Evolutionary conservation across 305 asterid species (phyloP).

Genomic region (Caryopteris hybrid): DNA sequence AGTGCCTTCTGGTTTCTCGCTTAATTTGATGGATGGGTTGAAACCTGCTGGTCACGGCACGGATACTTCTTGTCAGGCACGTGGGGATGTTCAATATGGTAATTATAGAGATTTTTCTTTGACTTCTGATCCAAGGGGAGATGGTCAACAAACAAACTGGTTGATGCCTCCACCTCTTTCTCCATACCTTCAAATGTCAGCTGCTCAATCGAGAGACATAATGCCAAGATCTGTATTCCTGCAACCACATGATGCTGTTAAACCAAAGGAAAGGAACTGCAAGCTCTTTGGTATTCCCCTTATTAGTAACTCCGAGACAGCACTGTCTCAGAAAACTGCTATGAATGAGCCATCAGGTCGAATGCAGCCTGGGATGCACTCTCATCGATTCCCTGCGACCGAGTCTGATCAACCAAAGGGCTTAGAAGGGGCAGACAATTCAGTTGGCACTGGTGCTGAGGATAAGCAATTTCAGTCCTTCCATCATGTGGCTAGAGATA

Average conservation of each 20-base stretch:
- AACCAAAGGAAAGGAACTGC: constrained; percentile 65
- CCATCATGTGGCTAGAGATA: constrained; percentile 34
- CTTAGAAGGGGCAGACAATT: constrained; percentile 45
- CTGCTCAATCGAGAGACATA: constrained; percentile 46
- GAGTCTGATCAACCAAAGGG: constrained; percentile 60
- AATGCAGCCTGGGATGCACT: constrained; percentile 23
- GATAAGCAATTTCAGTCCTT: constrained; percentile 45
- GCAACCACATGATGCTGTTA: constrained; percentile 37
- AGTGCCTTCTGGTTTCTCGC: constrained; percentile 51
- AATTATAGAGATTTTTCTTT: constrained; percentile 43
- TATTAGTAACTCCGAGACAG: constrained; percentile 36
- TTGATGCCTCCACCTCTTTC: constrained; percentile 67
- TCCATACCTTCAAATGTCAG: constrained; percentile 48
- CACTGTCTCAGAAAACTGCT: too few relatives aligned
- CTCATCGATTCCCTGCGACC: constrained; percentile 33
- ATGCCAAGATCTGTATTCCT: constrained; percentile 33
- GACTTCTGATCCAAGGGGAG: constrained; percentile 39
- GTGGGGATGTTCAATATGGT: constrained; percentile 48
- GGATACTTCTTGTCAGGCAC: constrained; percentile 42
- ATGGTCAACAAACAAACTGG: constrained; percentile 57
- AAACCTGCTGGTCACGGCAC: too few relatives aligned
- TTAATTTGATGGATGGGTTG: constrained; percentile 71
- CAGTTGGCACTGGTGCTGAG: constrained; percentile 38
- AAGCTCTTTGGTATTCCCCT: constrained; percentile 87
- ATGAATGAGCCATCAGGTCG: constrained; percentile 32